phyloP scores from a whole-genome alignment of 179 eudicot species.

The Kewa caespitosa region DNA sequence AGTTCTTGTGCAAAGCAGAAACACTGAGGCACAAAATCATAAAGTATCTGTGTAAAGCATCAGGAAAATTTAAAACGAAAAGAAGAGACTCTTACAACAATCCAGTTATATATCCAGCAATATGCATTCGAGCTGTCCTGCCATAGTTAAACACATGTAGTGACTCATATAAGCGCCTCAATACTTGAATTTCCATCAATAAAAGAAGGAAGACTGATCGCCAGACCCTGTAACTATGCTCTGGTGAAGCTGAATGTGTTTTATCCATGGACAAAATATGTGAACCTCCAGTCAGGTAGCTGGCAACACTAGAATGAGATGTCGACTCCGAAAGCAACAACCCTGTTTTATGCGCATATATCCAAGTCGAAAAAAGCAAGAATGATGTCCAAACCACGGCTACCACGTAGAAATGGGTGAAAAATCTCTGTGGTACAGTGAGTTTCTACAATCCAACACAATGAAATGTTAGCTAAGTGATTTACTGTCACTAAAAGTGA shows the following conservation, averaged over 20 bases:
- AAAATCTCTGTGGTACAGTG: constrained; percentile 72
- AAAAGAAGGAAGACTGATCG: constrained; percentile 69
- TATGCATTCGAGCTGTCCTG: constrained; percentile 77
- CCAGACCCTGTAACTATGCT: constrained; percentile 49
- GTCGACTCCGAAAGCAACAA: constrained; percentile 44
- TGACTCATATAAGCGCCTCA: constrained; percentile 73
- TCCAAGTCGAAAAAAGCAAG: constrained; percentile 62
- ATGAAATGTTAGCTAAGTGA: constrained; percentile 16
- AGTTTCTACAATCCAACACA: constrained; percentile 53
- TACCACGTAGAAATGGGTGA: constrained; percentile 78
- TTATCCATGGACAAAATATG: constrained; percentile 40
- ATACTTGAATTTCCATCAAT: constrained; percentile 81
- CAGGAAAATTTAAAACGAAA: neutral
- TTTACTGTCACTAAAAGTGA: neutral
- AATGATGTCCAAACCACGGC: constrained; percentile 78
- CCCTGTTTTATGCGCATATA: constrained; percentile 52
- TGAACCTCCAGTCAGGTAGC: constrained; percentile 68
- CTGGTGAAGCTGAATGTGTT: constrained; percentile 30
- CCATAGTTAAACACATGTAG: constrained; percentile 70
- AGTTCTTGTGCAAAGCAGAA: neutral
- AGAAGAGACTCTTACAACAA: constrained; percentile 55
- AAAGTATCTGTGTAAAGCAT: neutral
- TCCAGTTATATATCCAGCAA: constrained; percentile 71
- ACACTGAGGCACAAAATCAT: neutral
- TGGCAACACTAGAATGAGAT: constrained; percentile 53